phyloP scores from a whole-genome alignment of 164 flowering plant genomes.

The Umbilicus rupestris region DNA sequence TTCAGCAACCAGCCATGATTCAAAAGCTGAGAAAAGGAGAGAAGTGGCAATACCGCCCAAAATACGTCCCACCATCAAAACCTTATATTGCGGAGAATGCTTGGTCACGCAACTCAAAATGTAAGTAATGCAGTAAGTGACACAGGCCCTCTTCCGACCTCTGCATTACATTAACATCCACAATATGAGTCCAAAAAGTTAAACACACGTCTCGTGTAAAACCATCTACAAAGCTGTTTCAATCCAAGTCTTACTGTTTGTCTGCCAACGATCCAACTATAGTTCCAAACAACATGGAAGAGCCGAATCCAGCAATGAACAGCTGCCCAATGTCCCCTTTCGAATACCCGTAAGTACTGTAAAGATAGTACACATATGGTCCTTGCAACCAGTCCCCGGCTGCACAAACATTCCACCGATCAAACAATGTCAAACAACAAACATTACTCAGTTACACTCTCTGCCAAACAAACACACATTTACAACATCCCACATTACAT shows the following conservation, averaged over 20 bases:
- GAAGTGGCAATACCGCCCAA: constrained; percentile 97
- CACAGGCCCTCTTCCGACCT: constrained; percentile 94
- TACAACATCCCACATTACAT: background rate
- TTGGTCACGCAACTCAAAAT: constrained; percentile 93
- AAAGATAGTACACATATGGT: constrained; percentile 84
- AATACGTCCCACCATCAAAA: constrained; percentile 90
- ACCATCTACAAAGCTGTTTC: background rate
- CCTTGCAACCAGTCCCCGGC: constrained; percentile 98
- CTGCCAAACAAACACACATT: background rate
- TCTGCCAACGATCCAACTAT: constrained; percentile 98
- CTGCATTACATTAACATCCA: constrained; percentile 25
- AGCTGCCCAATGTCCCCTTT: constrained; percentile 97
- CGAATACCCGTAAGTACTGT: constrained; percentile 67
- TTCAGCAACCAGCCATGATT: constrained; percentile 99
- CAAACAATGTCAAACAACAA: constrained; percentile 14
- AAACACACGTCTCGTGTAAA: background rate
- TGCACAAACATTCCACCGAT: constrained; percentile 23
- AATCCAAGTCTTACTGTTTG: constrained; percentile 62
- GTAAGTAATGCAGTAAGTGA: constrained; percentile 94
- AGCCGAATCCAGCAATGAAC: constrained; percentile 97
- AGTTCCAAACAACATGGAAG: constrained; percentile 97
- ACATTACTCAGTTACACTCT: background rate
- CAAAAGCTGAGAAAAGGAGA: constrained; percentile 86
- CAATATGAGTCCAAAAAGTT: background rate
- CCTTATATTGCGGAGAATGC: constrained; percentile 86